Evolutionary conservation across 768 basidiomycete genomes (phyloP), one percentile per base, ranked within the genome.

Genomic region (Flagelloscypha sp.): DNA sequence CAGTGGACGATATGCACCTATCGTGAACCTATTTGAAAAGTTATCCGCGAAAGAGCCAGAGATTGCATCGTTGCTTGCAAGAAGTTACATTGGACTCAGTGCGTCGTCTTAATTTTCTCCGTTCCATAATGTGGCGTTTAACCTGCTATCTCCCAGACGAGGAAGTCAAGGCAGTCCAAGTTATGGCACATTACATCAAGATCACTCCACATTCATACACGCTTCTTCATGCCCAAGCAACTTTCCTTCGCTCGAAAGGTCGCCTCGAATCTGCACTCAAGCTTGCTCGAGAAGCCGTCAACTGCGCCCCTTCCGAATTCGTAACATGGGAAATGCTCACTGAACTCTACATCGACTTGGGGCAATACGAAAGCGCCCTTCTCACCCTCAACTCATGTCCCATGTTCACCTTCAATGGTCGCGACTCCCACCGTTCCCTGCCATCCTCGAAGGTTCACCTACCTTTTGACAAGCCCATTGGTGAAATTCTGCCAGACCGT

Each of bases 251-350:
- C 1, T 76, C 76, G 0, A 97, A 97, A 52, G 83, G 81, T 32
- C 82, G 81, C 50, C 54, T 66, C 24, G 84, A 84, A 20, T 97
- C 89, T 88, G 93, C 93, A 0, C 68, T 93, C 38, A 84, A 88
- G 52, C 64, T 99, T 24, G 94, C 94, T 0, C 75, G 76, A 43
- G 88, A 97, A 51, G 95, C 95, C 1, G 95, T 98, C 53, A 97
- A 97, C 47, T 94, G 92, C 46, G 95, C 95, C 0, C 95, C 95
- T 5, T 92, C 87, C 63, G 95, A 99, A 56, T 98, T 99, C 45
- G 86, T 95, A 13, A 98, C 94, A 0, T 99, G 95, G 93, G 92
- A 97, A 52, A 98, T 95, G 61, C 63, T 98, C 48, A 93, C 94
- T 0, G 88, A 98, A 45, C 62, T 94, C 35, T 95, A 94, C 53